Evolutionary conservation across 2,329 filamentous ascomycete genomes (phyloP), one percentile per base, ranked within the genome.

Genomic region (Paracamarosporium sp.): DNA sequence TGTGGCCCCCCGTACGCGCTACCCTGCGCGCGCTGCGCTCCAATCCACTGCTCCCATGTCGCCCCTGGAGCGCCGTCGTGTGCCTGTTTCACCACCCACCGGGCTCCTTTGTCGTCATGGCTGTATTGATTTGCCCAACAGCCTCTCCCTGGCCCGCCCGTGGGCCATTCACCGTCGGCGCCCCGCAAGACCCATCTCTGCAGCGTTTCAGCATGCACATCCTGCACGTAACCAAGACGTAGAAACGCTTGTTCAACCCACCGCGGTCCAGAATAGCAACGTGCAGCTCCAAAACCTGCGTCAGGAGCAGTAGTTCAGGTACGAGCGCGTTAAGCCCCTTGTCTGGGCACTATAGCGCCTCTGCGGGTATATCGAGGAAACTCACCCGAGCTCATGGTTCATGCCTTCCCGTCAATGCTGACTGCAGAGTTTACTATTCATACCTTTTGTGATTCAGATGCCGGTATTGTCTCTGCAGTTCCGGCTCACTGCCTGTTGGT

Each of bases 241-340:
- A 31, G n/a, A 47, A 47, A 47, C 44, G 44, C 44, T 24, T 47
- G 44, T 47, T 33, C 22, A 9, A 22, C 44, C 24, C 44, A n/a
- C 17, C 15, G 12, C n/a, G n/a, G 17, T 47, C 44, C 44, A 47
- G 44, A 24, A 47, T 47, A 47, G 28, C 44, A 35, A 2, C 44
- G 9, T 33, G 17, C 44, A 33, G 44, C 40, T 27, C 22, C 40
- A 43, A n/a, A 43, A 27, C 22, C 5, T 8, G 3, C 40, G 27
- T 27, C 22, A 40, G 20, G 12, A 13, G 40, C 27, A 43, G 40
- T 43, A 43, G 22, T 22, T 43, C 40, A 43, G 44, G n/a, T 22
- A 47, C 44, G 22, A 47, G 44, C 44, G 44, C 44, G 28, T 47
- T 28, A 33, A 17, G 35, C n/a, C n/a, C n/a, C n/a, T n/a, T n/a